phyloP scores from a whole-genome alignment of 352 stramenopile genomes.

The Phytophthora sojae region DNA sequence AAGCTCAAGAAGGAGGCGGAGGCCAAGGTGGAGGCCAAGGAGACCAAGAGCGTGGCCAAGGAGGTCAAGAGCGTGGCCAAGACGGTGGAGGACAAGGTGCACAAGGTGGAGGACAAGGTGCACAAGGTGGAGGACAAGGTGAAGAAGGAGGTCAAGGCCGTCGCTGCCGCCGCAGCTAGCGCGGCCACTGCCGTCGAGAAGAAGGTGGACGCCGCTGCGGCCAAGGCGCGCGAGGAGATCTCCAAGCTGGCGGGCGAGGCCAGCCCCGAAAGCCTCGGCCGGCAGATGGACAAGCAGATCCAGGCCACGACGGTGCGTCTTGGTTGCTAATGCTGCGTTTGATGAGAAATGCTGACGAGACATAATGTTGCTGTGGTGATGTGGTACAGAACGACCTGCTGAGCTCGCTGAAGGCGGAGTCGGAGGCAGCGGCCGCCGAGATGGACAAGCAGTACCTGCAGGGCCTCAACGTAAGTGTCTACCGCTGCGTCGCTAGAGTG shows the following conservation, averaged over 20 bases:
- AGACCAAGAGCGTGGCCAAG: constrained; percentile 33
- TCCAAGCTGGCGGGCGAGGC: constrained; percentile 61
- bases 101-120: constrained; percentile 41
- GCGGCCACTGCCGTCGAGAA: constrained; percentile 55
- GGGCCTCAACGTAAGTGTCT: constrained; percentile 61
- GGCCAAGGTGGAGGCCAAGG: constrained; percentile 23
- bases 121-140: constrained; percentile 42
- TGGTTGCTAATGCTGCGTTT: not conserved
- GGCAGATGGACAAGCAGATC: constrained; percentile 72
- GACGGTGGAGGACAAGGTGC: constrained; percentile 42
- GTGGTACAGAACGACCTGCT: constrained; percentile 65
- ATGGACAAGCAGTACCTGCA: constrained; percentile 82
- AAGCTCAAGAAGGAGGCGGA: constrained; percentile 32
- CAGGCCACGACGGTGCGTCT: constrained; percentile 63
- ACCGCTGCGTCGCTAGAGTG: not conserved
- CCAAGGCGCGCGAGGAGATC: constrained; percentile 70
- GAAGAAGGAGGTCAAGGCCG: constrained; percentile 45
- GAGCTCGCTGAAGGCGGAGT: constrained; percentile 67
- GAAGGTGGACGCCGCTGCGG: constrained; percentile 67
- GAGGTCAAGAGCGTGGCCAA: constrained; percentile 32
- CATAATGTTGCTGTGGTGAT: not conserved
- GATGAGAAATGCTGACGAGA: constrained; percentile 4
- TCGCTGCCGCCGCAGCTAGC: constrained; percentile 27
- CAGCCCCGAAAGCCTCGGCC: constrained; percentile 49
- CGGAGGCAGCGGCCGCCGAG: constrained; percentile 59